Conservation (phyloP, 352 stramenopile species). For the Aphanomyces euteiches region DNA sequence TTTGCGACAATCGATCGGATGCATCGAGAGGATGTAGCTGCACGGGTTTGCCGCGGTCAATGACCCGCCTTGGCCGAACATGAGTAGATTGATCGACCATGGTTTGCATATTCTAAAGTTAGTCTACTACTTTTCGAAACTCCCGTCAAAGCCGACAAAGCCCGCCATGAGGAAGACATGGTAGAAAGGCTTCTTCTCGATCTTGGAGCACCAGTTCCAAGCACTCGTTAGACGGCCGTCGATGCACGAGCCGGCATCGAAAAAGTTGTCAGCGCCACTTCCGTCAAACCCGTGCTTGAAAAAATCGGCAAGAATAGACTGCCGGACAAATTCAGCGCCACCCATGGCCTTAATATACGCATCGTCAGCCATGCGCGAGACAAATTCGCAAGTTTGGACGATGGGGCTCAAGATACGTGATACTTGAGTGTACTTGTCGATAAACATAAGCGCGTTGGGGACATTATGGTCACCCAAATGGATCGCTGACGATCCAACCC, state of each 20-base stretch:
- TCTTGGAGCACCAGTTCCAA: conserved; percentile 91
- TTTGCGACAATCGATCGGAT: conserved; percentile 3
- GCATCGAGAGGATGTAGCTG: neutral
- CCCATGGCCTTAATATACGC: conserved; percentile 69
- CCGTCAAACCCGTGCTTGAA: conserved; percentile 94
- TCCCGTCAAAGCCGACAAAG: conserved; percentile 91
- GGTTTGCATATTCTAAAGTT: conserved; percentile 15
- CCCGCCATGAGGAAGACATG: conserved; percentile 89
- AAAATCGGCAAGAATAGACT: conserved; percentile 85
- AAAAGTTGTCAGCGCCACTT: conserved; percentile 86
- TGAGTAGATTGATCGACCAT: no score
- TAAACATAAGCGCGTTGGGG: conserved; percentile 93
- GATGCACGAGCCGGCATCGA: conserved; percentile 82
- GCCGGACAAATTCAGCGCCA: conserved; percentile 58
- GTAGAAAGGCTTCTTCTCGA: conserved; percentile 90
- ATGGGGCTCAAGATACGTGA: conserved; percentile 61
- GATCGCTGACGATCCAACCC: conserved; percentile 88
- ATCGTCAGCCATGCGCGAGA: conserved; percentile 40
- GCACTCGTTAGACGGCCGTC: conserved; percentile 88
- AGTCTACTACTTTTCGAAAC: conserved; percentile 79
- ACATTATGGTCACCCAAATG: conserved; percentile 94
- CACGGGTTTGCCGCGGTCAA: neutral
- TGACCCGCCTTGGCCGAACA: neutral
- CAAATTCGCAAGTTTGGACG: conserved; percentile 54
- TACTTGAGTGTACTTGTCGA: conserved; percentile 95